phyloP scores from a whole-genome alignment of 2,329 filamentous ascomycete genomes.

The Xylariaceae sp. region DNA sequence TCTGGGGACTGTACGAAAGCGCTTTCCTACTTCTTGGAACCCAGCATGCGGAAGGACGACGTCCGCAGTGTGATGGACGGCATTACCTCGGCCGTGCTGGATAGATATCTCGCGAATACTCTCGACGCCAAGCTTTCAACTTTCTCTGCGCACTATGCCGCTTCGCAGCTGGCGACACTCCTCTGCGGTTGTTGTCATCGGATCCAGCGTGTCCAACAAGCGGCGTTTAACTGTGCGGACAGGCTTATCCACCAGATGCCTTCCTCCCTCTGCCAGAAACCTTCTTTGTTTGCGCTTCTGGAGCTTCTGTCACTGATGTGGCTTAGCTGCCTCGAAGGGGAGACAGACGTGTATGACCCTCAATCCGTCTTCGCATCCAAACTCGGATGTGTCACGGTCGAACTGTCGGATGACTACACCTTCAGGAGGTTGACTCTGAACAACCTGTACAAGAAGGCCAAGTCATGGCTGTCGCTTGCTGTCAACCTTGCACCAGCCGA shows the following conservation, averaged over 20 bases:
- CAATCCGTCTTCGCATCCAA: slow-evolving; percentile 73
- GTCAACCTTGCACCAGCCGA: slow-evolving; percentile 85
- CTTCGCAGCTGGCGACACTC: slow-evolving; percentile 76
- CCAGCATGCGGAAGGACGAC: slow-evolving; percentile 64
- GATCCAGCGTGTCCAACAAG: slow-evolving; percentile 84
- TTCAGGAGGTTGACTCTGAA: slow-evolving; percentile 77
- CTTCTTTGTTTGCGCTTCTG: slow-evolving; percentile 84
- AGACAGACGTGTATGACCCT: slow-evolving; percentile 90
- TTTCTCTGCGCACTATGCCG: slow-evolving; percentile 90
- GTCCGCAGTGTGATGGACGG: slow-evolving; percentile 61
- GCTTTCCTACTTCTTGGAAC: slow-evolving; percentile 90
- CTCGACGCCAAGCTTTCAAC: slow-evolving; percentile 63
- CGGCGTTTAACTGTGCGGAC: slow-evolving; percentile 77
- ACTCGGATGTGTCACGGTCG: slow-evolving; percentile 72
- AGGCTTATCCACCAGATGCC: slow-evolving; percentile 80
- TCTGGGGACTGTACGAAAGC: slow-evolving; percentile 87
- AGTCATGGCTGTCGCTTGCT: slow-evolving; percentile 71
- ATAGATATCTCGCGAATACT: slow-evolving; percentile 73
- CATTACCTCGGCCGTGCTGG: slow-evolving; percentile 62
- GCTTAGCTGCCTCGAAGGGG: slow-evolving; percentile 87
- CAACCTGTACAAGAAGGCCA: slow-evolving; percentile 69
- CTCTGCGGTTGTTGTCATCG: slow-evolving; percentile 90
- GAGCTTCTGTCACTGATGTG: slow-evolving; percentile 93
- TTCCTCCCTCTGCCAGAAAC: slow-evolving; percentile 82
- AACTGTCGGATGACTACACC: slow-evolving; percentile 88